Evolutionary conservation across 331 rosid species (phyloP).

Genomic region (Pyrus hybrid): DNA sequence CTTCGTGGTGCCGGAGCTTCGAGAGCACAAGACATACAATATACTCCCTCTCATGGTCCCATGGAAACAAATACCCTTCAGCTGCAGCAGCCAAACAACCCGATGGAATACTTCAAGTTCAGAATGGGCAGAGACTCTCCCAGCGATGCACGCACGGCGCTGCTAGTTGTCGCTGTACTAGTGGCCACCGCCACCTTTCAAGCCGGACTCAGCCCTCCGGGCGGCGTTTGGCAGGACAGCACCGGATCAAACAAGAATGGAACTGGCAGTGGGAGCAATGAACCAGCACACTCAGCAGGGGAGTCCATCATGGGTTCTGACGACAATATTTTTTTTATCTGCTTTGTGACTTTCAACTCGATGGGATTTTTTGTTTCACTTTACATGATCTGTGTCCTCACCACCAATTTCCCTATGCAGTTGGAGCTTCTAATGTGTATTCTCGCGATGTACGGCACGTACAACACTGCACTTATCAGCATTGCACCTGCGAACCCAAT

Average conservation of each 20-base stretch:
- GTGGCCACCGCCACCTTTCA: no score
- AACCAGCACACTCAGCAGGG: background rate
- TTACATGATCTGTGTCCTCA: constrained; percentile 19
- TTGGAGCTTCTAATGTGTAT: constrained; percentile 13
- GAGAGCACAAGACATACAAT: background rate
- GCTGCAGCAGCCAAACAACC: background rate
- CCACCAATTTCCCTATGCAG: constrained; percentile 11
- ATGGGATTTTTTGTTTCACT: constrained; percentile 18
- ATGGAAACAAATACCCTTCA: background rate
- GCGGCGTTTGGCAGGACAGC: constrained; percentile 22
- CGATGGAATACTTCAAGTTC: constrained; percentile 14
- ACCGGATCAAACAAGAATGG: background rate
- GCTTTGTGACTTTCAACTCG: constrained; percentile 4
- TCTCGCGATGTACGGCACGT: background rate
- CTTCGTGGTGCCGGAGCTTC: constrained; percentile 8
- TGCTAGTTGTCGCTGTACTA: no score
- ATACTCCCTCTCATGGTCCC: background rate
- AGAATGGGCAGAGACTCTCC: no score
- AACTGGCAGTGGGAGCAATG: background rate
- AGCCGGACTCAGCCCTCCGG: constrained; percentile 23
- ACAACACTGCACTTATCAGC: background rate
- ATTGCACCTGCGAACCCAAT: background rate
- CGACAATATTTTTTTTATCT: background rate
- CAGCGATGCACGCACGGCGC: no score
- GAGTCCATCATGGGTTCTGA: constrained; percentile 11